phyloP scores from a whole-genome alignment of 192 early-diverging fungal species.

The Coemansia sp. region DNA sequence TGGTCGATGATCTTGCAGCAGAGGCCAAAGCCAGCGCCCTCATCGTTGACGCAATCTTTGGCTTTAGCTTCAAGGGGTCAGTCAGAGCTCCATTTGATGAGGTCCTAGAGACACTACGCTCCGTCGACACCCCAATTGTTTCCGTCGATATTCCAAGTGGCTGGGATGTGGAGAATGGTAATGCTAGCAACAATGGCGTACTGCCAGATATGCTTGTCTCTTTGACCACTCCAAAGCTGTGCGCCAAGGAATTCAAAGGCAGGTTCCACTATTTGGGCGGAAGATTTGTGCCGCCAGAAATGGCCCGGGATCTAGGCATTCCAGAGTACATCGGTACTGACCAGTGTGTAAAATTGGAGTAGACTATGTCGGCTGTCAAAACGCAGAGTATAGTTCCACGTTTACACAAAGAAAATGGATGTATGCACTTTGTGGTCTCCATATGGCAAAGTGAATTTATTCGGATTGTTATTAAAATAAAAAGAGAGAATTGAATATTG shows the following conservation, averaged over 20 bases:
- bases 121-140: slow-evolving; percentile 49
- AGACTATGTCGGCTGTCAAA: too few species aligned
- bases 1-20: slow-evolving; percentile 45
- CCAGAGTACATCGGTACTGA: slow-evolving; percentile 69
- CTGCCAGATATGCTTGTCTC: slow-evolving; percentile 85
- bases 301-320: slow-evolving; percentile 65
- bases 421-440: not conserved
- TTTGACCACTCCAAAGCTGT: slow-evolving; percentile 86
- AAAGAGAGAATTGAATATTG: slow-evolving; percentile 1
- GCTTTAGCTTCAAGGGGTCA: slow-evolving; percentile 82
- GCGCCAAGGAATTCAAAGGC: slow-evolving; percentile 68
- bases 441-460: too few species aligned
- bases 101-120: slow-evolving; percentile 6
- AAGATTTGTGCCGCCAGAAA: slow-evolving; percentile 75
- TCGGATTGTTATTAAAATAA: not conserved
- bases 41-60: slow-evolving; percentile 87
- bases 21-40: slow-evolving; percentile 56
- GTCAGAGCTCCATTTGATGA: slow-evolving; percentile 70
- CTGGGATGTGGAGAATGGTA: slow-evolving; percentile 91
- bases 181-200: slow-evolving; percentile 37
- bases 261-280: slow-evolving; percentile 81
- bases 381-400: too few species aligned
- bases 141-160: slow-evolving; percentile 92
- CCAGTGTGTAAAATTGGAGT: slow-evolving; percentile 59
- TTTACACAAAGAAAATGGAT: not conserved